These are phyloP conservation scores for Umbilicus rupestris DNA, from an alignment of 164 flowering plant species.

Conservation along the genomic window DNA sequence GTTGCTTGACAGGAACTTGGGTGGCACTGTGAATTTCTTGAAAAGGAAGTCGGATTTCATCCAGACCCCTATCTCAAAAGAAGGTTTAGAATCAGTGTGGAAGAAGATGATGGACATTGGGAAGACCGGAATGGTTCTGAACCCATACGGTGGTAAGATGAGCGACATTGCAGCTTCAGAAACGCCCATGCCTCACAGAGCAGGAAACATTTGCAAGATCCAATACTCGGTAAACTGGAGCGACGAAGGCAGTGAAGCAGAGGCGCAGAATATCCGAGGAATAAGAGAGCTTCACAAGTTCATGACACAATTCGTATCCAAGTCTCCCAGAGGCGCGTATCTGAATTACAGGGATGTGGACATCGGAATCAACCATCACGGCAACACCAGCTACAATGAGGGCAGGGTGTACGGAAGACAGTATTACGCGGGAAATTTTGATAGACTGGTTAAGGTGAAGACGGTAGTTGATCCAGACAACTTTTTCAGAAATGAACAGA, in stretches of 20 bases:
- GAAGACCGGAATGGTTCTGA: slow-evolving; percentile 4
- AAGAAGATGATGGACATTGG: neutral
- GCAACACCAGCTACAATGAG: slow-evolving; percentile 16
- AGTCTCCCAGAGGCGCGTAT: slow-evolving; percentile 17
- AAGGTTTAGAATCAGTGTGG: slow-evolving; percentile 11
- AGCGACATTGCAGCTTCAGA: slow-evolving; percentile 12
- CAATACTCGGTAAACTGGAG: slow-evolving; percentile 14
- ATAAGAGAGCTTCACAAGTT: slow-evolving; percentile 12
- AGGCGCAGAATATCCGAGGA: neutral
- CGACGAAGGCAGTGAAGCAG: neutral
- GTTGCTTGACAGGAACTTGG: slow-evolving; percentile 16
- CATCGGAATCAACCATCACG: slow-evolving; percentile 15
- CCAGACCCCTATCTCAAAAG: slow-evolving; percentile 14
- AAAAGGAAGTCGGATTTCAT: slow-evolving; percentile 22
- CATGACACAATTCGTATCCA: slow-evolving; percentile 21
- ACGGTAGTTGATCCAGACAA: slow-evolving; percentile 28
- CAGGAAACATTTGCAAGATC: slow-evolving; percentile 16
- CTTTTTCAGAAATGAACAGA: slow-evolving; percentile 29
- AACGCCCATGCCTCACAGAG: slow-evolving; percentile 23
- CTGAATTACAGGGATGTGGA: slow-evolving; percentile 23
- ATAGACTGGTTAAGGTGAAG: slow-evolving; percentile 29
- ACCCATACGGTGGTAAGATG: slow-evolving; percentile 28
- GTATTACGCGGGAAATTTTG: slow-evolving; percentile 27
- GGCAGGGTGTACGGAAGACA: slow-evolving; percentile 22
- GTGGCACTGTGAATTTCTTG: neutral